Evolutionary conservation across 1,284 basidiomycete species (phyloP).

Genomic region (Fomitiporia mediterranea): DNA sequence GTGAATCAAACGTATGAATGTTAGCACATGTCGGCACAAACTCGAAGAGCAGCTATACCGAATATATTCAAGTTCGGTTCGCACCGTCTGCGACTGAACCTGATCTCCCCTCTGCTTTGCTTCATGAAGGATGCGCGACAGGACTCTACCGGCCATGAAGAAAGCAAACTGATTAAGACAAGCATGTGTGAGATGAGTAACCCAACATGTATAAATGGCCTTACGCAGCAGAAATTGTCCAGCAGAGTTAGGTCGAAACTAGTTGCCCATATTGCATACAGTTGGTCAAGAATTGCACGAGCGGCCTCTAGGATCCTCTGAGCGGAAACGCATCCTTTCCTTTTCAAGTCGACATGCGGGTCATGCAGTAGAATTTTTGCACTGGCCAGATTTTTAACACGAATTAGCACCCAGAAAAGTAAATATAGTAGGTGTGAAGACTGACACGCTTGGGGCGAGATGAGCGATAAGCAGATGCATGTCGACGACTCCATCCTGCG

Average conservation of each 20-base stretch:
- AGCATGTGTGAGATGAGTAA: slow-evolving; percentile 16
- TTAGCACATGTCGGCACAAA: slow-evolving; percentile 3
- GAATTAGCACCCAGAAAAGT: neutral
- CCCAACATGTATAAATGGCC: slow-evolving; percentile 21
- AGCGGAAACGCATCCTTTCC: slow-evolving; percentile 57
- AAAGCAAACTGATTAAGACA: slow-evolving; percentile 50
- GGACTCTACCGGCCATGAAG: slow-evolving; percentile 60
- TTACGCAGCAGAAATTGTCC: slow-evolving; percentile 56
- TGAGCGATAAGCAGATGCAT: slow-evolving; percentile 62
- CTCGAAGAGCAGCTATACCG: slow-evolving; percentile 40
- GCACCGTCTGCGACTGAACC: slow-evolving; percentile 51
- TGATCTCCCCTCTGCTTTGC: slow-evolving; percentile 48
- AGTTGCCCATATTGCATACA: slow-evolving; percentile 61
- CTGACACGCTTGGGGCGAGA: slow-evolving; percentile 60
- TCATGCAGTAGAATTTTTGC: slow-evolving; percentile 65
- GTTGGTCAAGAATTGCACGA: slow-evolving; percentile 60
- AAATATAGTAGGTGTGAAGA: slow-evolving; percentile 12
- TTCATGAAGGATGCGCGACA: slow-evolving; percentile 58
- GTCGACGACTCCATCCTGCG: slow-evolving; percentile 54
- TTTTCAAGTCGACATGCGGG: slow-evolving; percentile 58
- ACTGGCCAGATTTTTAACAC: slow-evolving; percentile 31
- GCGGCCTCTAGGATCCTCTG: slow-evolving; percentile 61
- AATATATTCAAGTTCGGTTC: slow-evolving; percentile 59
- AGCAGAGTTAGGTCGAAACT: slow-evolving; percentile 64
- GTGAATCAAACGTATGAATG: slow-evolving; percentile 9